A percentile compares a stretch with the other conserved stretches of the same genome.
Evolutionary conservation across 2,329 filamentous ascomycete species (phyloP).

Genomic region (Aureobasidium namibiae): DNA sequence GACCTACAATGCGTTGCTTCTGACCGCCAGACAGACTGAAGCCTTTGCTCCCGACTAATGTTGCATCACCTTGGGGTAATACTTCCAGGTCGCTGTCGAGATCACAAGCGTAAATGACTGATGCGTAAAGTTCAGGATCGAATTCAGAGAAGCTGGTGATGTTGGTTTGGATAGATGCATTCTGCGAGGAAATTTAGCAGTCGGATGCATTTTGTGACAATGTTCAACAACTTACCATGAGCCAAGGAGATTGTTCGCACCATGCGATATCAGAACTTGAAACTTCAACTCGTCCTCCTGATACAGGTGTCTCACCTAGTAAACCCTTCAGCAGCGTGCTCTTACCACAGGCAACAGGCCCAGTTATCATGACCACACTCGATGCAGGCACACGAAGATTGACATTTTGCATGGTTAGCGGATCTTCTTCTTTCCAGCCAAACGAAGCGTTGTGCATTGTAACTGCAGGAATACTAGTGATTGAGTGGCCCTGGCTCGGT

Average conservation of each 20-base stretch:
- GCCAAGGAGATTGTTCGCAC: neutral
- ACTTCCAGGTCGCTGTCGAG: slow-evolving; percentile 70
- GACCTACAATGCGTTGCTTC: slow-evolving; percentile 64
- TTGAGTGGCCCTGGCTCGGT: neutral
- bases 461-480: slow-evolving; percentile 29
- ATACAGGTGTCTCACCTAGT: slow-evolving; percentile 27
- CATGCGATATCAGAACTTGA: slow-evolving; percentile 33
- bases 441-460: slow-evolving; percentile 28
- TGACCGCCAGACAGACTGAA: slow-evolving; percentile 80
- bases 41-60: slow-evolving; percentile 75
- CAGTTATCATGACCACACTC: slow-evolving; percentile 40
- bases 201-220: neutral
- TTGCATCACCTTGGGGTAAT: slow-evolving; percentile 61
- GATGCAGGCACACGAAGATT: slow-evolving; percentile 33
- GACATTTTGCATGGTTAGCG: slow-evolving; percentile 33
- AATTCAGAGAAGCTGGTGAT: slow-evolving; percentile 65
- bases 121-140: slow-evolving; percentile 55
- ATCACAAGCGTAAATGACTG: slow-evolving; percentile 65
- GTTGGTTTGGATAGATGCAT: slow-evolving; percentile 68
- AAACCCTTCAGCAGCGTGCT: slow-evolving; percentile 40
- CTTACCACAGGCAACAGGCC: slow-evolving; percentile 46
- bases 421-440: slow-evolving; percentile 38
- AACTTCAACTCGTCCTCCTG: slow-evolving; percentile 46
- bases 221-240: neutral
- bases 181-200: slow-evolving; percentile 60